Evolutionary conservation across 768 basidiomycete genomes (phyloP), one percentile per base, ranked within the genome.

Genomic region (Kwoniella mangroviensis): DNA sequence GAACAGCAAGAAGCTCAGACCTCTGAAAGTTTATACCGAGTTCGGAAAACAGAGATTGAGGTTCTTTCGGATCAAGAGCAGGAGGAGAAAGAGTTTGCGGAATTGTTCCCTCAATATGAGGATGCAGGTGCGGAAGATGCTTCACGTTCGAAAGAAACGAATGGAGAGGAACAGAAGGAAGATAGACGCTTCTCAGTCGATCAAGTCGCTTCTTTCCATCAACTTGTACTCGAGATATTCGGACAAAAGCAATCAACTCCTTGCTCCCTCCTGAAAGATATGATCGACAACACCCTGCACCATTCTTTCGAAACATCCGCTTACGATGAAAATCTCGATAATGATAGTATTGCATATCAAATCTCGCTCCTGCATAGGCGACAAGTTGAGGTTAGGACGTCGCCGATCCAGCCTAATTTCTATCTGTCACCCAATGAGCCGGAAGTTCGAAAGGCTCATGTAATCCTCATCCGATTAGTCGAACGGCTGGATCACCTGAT

Each of bases 31-130:
- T 83, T 98, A 2, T 99, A 98, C 85, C 89, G 91, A 26, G 85
- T 86, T 57, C 88, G 86, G 49, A 86, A 86, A 53, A 78, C 86
- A 26, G 86, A 88, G 15, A 83, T 91, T 57, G 84, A 86, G 34
- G 86, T 86, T 34, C 81, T 86, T 11, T 87, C 86, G 13, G 94
- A 95, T 69, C 88, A 88, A 4, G 91, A 93, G 75, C 79, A 87
- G 45, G 93, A 97, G 79, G 92, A 91, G 81, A 86, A 86, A 71
- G 97, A 98, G 74, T 93, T 98, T 76, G 83, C 89, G 55, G 84
- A 88, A 5, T 81, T 98, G 34, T 99, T 99, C 83, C 97, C 97
- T 13, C 60, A 72, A 58, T 83, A 77, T 57, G 88, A 89, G 12
- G 70, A 76, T 17, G 70, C 73, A 0, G 68, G 68, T 5, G 68